These are phyloP conservation scores for Capronia epimyces DNA, from an alignment of 2,329 filamentous ascomycete species.

Conservation along the genomic window DNA sequence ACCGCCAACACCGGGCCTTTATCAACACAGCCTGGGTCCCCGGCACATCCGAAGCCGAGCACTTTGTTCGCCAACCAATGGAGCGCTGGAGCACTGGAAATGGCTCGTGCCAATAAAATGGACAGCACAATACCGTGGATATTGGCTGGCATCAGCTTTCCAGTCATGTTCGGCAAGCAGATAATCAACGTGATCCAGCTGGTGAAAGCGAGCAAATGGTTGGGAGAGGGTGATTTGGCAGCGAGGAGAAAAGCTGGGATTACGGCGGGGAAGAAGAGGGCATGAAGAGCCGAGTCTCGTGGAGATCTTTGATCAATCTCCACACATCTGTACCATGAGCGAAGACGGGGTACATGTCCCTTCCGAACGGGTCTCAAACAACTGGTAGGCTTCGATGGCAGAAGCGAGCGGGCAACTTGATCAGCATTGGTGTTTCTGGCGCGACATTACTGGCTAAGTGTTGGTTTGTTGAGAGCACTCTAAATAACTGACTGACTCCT, in stretches of 20 bases:
- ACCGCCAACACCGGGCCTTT: constrained; percentile 50
- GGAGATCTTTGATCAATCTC: too few relatives aligned
- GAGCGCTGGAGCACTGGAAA: constrained; percentile 84
- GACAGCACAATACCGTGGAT: constrained; percentile 72
- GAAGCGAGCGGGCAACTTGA: not conserved
- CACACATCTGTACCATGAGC: too few relatives aligned
- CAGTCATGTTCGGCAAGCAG: constrained; percentile 88
- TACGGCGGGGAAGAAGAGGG: constrained; percentile 20
- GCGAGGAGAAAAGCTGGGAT: constrained; percentile 51
- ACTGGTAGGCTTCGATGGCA: not conserved
- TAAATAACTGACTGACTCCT: not conserved
- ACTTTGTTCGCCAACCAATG: constrained; percentile 83
- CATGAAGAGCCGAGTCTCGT: too few relatives aligned
- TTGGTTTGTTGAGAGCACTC: not conserved
- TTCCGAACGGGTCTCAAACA: too few relatives aligned
- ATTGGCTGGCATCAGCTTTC: constrained; percentile 71
- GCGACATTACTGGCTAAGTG: not conserved
- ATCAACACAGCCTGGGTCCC: constrained; percentile 59
- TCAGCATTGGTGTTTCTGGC: not conserved
- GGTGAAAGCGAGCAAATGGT: constrained; percentile 83
- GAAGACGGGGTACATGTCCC: too few relatives aligned
- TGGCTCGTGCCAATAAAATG: constrained; percentile 91
- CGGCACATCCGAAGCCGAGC: constrained; percentile 62
- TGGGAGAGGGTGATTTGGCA: constrained; percentile 82
- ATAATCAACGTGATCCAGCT: constrained; percentile 91